These are phyloP conservation scores for Aureobasidium sp. DNA, from an alignment of 2,329 filamentous ascomycete genomes.

Conservation along the genomic window DNA sequence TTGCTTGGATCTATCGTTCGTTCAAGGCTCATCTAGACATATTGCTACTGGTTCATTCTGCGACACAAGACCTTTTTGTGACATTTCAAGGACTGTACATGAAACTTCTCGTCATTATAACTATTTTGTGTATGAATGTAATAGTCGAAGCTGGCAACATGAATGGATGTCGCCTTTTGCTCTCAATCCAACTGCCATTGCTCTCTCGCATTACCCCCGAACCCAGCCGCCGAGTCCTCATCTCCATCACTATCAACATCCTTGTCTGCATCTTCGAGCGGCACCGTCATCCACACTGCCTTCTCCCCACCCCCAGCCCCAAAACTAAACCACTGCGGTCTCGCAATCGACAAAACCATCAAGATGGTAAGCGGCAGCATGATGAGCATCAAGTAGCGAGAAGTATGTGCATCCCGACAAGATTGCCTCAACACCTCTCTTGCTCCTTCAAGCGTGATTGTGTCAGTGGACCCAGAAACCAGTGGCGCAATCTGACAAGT, in stretches of 20 bases:
- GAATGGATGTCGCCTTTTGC: no score
- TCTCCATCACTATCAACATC: background rate
- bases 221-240: background rate
- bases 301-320: background rate
- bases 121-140: no score
- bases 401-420: background rate
- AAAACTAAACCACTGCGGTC: background rate
- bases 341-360: background rate
- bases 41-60: no score
- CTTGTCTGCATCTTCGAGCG: background rate
- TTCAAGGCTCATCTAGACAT: no score
- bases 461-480: background rate
- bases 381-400: background rate
- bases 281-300: background rate
- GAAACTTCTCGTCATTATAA: no score
- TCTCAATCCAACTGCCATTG: background rate
- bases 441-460: background rate
- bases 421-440: background rate
- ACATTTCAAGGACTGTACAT: no score
- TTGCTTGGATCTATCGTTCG: no score
- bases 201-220: background rate
- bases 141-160: no score
- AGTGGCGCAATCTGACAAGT: background rate
- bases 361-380: background rate
- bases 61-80: no score